A percentile compares a stretch with the other conserved stretches of the same genome.
Conservation (phyloP, 164 flowering plant species). For the grape (Vitis vinifera) region DNA sequence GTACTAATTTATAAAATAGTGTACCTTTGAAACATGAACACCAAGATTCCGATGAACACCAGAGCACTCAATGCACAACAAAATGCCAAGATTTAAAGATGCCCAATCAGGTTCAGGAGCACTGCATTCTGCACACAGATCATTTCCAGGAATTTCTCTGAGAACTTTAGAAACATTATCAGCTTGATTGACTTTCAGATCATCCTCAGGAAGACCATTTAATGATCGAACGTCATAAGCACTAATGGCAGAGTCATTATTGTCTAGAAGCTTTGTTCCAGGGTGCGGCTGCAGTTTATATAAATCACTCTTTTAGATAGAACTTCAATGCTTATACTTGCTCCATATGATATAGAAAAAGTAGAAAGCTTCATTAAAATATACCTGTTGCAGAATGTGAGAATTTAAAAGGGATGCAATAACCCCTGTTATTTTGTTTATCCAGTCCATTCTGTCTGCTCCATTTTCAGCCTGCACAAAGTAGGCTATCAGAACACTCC, state of each 20-base stretch:
- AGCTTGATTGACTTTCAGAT: conserved; percentile 25
- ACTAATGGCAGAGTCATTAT: conserved; percentile 13
- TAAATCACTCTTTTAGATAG: conserved; percentile 12
- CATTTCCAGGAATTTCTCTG: conserved; percentile 81
- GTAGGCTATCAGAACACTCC: neutral
- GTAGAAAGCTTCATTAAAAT: neutral
- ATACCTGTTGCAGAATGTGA: conserved; percentile 70
- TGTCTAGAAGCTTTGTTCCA: conserved; percentile 23
- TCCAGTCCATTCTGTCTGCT: conserved; percentile 91
- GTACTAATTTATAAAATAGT: neutral
- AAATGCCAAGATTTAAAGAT: conserved; percentile 85
- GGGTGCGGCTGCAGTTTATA: conserved; percentile 32
- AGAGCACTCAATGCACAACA: conserved; percentile 93
- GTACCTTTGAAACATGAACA: conserved; percentile 95
- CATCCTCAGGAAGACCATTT: conserved; percentile 31
- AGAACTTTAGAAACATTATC: conserved; percentile 55
- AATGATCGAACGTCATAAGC: conserved; percentile 22
- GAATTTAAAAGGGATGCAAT: conserved; percentile 83
- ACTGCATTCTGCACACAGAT: conserved; percentile 87
- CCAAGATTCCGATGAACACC: conserved; percentile 97
- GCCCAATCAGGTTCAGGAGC: conserved; percentile 95
- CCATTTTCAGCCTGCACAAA: conserved; percentile 85
- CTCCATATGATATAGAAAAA: neutral
- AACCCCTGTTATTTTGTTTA: conserved; percentile 83
- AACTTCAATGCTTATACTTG: conserved; percentile 6